A percentile compares a stretch with the other conserved stretches of the same genome.
These are phyloP conservation scores for Diaporthe humulicola DNA, from an alignment of 2,329 filamentous ascomycete genomes.

Conservation along the genomic window DNA sequence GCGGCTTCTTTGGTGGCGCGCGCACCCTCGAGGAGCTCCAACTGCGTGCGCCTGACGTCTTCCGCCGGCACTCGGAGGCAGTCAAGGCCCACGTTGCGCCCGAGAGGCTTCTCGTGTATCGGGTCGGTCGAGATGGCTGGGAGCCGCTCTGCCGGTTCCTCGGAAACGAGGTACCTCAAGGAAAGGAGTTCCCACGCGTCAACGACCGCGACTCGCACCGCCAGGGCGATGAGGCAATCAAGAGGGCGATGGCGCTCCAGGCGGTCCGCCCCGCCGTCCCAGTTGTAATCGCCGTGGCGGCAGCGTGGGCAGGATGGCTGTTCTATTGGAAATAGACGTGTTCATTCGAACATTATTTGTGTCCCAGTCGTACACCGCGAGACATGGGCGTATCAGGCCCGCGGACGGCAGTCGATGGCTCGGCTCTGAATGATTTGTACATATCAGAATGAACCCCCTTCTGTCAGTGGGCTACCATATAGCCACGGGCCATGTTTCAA, in stretches of 20 bases:
- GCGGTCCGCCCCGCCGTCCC: neutral
- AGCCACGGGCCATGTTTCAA: neutral
- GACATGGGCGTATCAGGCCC: neutral
- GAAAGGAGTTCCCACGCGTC: slow-evolving; percentile 33
- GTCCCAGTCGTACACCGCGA: too few relatives aligned
- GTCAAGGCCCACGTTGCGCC: neutral
- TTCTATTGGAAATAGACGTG: neutral
- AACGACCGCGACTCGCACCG: slow-evolving; percentile 36
- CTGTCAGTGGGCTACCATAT: too few relatives aligned
- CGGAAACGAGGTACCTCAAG: slow-evolving; percentile 14
- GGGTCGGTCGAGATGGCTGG: slow-evolving; percentile 19
- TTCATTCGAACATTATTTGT: neutral
- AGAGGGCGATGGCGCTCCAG: neutral
- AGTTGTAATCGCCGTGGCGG: neutral
- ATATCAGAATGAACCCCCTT: too few relatives aligned
- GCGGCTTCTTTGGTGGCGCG: slow-evolving; percentile 3
- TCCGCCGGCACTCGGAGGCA: neutral
- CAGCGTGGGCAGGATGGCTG: neutral
- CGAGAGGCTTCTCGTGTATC: slow-evolving; percentile 5
- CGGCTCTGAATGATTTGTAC: neutral
- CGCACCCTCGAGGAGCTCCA: neutral
- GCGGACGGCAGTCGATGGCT: too few relatives aligned
- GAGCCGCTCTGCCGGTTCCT: slow-evolving; percentile 35
- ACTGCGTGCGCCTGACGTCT: neutral
- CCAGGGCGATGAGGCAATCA: slow-evolving; percentile 17